Evolutionary conservation across 2,329 filamentous ascomycete species (phyloP).

Genomic region (Biscogniauxia mediterranea): DNA sequence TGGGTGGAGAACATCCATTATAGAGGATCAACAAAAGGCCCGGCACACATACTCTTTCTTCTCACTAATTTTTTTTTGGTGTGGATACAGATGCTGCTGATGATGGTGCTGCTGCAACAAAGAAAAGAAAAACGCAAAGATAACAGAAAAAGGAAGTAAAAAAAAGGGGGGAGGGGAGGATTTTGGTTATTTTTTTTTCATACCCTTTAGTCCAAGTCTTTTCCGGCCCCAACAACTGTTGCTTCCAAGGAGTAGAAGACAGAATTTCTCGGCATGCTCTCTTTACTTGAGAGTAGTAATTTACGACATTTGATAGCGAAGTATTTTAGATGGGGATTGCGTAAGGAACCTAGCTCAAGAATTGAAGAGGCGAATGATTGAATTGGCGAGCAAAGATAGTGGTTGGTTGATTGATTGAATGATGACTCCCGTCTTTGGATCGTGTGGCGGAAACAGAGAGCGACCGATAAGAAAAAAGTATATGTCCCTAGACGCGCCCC

Average conservation of each 20-base stretch:
- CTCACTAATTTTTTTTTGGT: conserved; percentile 18
- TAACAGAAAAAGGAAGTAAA: conserved; percentile 7
- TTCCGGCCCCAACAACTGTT: conserved; percentile 19
- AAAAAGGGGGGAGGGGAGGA: conserved; percentile 10
- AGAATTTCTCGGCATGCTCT: conserved; percentile 27
- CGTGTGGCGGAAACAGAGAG: not conserved
- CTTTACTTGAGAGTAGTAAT: conserved; percentile 31
- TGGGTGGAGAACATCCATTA: conserved; percentile 16
- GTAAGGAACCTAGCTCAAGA: not conserved
- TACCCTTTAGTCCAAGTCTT: conserved; percentile 28
- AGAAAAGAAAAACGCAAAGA: conserved; percentile 4
- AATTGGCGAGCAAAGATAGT: not conserved
- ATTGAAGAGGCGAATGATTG: not conserved
- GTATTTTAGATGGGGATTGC: not conserved
- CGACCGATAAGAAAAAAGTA: not conserved
- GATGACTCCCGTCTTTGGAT: not conserved
- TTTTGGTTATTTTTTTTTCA: conserved; percentile 28
- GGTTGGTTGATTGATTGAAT: not conserved
- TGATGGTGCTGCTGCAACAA: conserved; percentile 13
- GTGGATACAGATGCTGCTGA: conserved; percentile 18
- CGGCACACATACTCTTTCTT: conserved; percentile 22
- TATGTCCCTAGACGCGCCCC: not conserved
- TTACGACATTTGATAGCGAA: conserved; percentile 25
- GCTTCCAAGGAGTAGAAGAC: conserved; percentile 21
- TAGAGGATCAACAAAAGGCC: conserved; percentile 25